Base-by-base conservation (phyloP, 179 eudicot species). In the Silene coronaria region DNA sequence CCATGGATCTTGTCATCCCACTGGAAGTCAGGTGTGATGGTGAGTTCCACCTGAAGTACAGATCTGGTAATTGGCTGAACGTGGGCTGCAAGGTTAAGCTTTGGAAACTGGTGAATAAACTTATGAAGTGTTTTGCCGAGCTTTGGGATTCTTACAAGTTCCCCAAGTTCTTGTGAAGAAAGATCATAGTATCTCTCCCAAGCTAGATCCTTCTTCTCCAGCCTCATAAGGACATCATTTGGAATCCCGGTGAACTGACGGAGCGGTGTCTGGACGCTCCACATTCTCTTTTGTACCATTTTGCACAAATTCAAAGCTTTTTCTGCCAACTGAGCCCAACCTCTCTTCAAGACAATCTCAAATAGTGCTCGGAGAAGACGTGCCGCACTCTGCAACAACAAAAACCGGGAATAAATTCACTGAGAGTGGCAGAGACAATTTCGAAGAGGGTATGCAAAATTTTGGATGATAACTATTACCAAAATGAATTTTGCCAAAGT, bases 1-100 rank as follows among this genome's bases (percentile, higher is more conserved):
- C 99, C 97, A 85, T 95, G 99, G 79, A 91, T 81, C 77, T 88
- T 90, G 82, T 92, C 99, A 73, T 95, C 99, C 97, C 97, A 92
- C 86, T 81, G 89, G 76, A 95, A 95, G 71, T 95, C 99, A 2
- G 97, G 95, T 14, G 95, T 95, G 30, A 95, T 89, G 24, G 95
- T 95, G 16, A 95, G 88, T 77, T 95, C 99, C 75, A 95, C 96
- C 80, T 82, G 90, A 78, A 95, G 83, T 24, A 92, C 90, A 5
- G 97, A 88, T 57, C 97, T 97, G 58, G 99, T 92, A 75, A 95
- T 92, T n/a, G 99, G 99, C 81, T 92, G 97, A 66, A 95, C 97
- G 82, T 90, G 99, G 53, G 99, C 99, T 22, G 90, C 91, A 76
- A 95, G 87, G 73, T 84, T 91, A 32, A 95, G 90, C 80, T 92